Base-by-base conservation (phyloP, 371 early-diverging fungal species). In the Conidiobolus incongruus region DNA sequence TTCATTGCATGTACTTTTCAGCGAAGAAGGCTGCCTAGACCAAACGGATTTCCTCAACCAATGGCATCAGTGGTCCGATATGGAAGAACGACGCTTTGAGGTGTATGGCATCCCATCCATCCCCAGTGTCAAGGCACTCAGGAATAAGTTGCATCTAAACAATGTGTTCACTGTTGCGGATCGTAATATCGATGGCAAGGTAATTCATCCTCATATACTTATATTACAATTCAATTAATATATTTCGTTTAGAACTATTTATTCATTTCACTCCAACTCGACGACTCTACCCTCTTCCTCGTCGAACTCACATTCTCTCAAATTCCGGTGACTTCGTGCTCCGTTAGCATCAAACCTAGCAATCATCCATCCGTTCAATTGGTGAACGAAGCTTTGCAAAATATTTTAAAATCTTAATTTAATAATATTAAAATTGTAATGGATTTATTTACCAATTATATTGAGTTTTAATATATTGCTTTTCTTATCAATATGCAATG, bases 111-210 rank as follows among this genome's bases (percentile, higher is more conserved):
- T 24, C 4, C 12, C 4, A 30, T 29, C 41, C n/a, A 31, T 41
- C 8, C 16, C 41, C 4, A 41, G 41, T 30, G 17, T 17, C 7
- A 20, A 41, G 8, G 11, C n/a, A n/a, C 17, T 41, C 7, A 28
- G 41, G 12, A 41, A 41, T 20, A 41, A 41, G 15, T 30, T 41
- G 15, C 41, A 41, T 30, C 23, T 13, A 6, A 41, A 41, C 30
- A 41, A 41, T 31, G 30, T 41, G 30, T 41, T 41, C 17, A 41
- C 41, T 6, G 41, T 41, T 12, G 41, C 41, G 7, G 41, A 41
- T 30, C 4, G 41, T 15, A 41, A 41, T 41, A 20, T 41, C 1
- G 29, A 41, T 19, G 30, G 30, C 4, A 41, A 41, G 41, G 41
- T 41, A 41, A 41, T 4, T 31, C 7, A 13, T 35, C 15, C 6